Evolutionary conservation across 1,139 yeast species (phyloP).

Genomic region (Candida glucosophila): DNA sequence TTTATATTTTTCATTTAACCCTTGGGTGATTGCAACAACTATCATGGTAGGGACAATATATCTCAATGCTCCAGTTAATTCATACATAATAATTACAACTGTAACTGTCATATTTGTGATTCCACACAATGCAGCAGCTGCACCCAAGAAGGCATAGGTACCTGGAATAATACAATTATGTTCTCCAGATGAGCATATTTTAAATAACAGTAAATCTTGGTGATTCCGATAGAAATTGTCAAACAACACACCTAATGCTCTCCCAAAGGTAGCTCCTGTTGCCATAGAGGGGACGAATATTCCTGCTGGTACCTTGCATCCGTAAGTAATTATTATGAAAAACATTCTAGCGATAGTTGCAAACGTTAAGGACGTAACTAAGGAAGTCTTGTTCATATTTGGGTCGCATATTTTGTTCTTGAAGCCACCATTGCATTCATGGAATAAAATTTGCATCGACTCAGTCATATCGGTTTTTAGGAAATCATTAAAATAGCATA

Average conservation of each 20-base stretch:
- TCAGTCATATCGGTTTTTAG: constrained; percentile 89
- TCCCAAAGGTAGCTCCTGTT: constrained; percentile 89
- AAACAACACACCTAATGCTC: constrained; percentile 68
- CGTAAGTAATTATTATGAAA: constrained; percentile 78
- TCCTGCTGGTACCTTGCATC: constrained; percentile 91
- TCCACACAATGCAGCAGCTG: constrained; percentile 92
- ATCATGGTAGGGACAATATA: constrained; percentile 94
- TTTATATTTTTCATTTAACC: constrained; percentile 70
- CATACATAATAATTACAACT: constrained; percentile 93
- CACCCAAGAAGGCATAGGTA: constrained; percentile 93
- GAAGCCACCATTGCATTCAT: constrained; percentile 58
- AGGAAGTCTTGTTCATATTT: constrained; percentile 21
- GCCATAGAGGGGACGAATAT: constrained; percentile 97
- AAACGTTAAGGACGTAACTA: constrained; percentile 44
- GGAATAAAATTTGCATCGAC: constrained; percentile 82
- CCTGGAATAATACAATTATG: constrained; percentile 77
- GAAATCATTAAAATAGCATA: constrained; percentile 80
- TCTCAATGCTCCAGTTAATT: constrained; percentile 85
- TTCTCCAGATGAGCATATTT: constrained; percentile 32
- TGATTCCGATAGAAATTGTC: constrained; percentile 43
- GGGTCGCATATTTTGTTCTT: constrained; percentile 41
- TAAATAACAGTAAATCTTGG: constrained; percentile 36
- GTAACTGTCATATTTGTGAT: constrained; percentile 88
- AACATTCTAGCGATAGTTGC: constrained; percentile 70
- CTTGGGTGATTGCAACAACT: constrained; percentile 84